Conservation (phyloP, 192 early-diverging fungal species). For the Backusella westeae region DNA sequence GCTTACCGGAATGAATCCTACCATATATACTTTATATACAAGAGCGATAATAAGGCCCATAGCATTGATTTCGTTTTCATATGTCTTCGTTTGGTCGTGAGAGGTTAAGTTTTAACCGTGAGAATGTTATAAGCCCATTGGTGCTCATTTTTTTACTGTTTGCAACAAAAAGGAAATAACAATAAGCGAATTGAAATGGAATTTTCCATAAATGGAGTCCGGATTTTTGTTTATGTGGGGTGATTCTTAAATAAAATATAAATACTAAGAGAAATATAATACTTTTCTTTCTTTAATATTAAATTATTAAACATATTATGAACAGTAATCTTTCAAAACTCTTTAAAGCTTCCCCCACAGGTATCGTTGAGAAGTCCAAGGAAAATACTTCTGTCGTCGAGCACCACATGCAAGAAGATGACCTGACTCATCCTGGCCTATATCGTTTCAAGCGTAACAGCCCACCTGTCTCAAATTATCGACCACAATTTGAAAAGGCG, state of each 20-base stretch:
- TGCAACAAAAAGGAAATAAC: not conserved
- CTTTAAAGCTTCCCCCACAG: not conserved
- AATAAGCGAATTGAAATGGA: not conserved
- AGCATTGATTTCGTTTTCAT: not conserved
- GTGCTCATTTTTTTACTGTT: not conserved
- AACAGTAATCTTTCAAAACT: not conserved
- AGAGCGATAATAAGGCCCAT: no score
- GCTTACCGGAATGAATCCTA: no score
- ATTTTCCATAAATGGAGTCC: not conserved
- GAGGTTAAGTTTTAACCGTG: not conserved
- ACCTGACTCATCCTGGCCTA: slow-evolving; percentile 5
- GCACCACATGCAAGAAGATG: slow-evolving; percentile 5
- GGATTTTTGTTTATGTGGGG: not conserved
- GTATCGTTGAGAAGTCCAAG: not conserved
- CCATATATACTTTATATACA: no score
- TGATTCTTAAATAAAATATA: slow-evolving; percentile 8
- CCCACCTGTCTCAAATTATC: not conserved
- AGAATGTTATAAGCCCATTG: not conserved
- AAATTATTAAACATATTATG: not conserved
- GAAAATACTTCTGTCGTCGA: slow-evolving; percentile 5
- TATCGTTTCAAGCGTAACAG: slow-evolving; percentile 2
- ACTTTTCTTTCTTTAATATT: not conserved
- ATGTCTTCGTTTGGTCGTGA: not conserved
- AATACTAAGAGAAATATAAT: not conserved
- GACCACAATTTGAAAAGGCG: not conserved